These are phyloP conservation scores for Citrus medica DNA, from an alignment of 345 rosid genomes.

Conservation along the genomic window DNA sequence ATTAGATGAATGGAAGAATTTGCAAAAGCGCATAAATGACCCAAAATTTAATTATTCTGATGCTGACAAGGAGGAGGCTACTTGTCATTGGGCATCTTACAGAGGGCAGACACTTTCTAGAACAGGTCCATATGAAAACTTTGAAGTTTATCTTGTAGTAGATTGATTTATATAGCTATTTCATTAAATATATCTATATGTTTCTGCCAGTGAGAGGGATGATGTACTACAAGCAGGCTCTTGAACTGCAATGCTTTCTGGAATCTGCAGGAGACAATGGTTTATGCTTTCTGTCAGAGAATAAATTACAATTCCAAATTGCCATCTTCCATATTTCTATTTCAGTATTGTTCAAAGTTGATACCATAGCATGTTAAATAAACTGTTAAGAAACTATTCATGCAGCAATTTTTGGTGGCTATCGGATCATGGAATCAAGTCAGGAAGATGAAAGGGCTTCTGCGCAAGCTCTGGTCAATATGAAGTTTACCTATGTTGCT, in stretches of 20 bases:
- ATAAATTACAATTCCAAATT: background rate
- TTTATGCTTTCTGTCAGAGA: slow-evolving; percentile 31
- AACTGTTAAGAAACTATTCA: slow-evolving; percentile 3
- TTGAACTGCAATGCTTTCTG: slow-evolving; percentile 74
- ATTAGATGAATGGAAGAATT: slow-evolving; percentile 91
- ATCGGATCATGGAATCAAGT: slow-evolving; percentile 18
- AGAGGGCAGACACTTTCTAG: slow-evolving; percentile 95
- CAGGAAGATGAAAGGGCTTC: slow-evolving; percentile 23
- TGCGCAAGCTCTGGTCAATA: slow-evolving; percentile 67
- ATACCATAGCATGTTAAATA: slow-evolving; percentile 4
- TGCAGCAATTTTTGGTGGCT: slow-evolving; percentile 40
- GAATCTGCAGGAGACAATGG: slow-evolving; percentile 64
- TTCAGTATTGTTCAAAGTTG: slow-evolving; percentile 5
- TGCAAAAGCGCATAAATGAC: slow-evolving; percentile 51
- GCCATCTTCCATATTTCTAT: background rate
- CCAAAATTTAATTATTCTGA: background rate
- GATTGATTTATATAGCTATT: slow-evolving; percentile 7
- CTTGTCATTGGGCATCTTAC: slow-evolving; percentile 85
- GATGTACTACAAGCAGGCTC: slow-evolving; percentile 87
- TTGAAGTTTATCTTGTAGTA: background rate
- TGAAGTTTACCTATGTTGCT: slow-evolving; percentile 95
- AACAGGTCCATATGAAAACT: slow-evolving; percentile 53
- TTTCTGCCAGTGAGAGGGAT: slow-evolving; percentile 82
- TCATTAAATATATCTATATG: background rate
- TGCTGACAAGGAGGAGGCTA: slow-evolving; percentile 37